Conservation (phyloP, 2,329 filamentous ascomycete species). For the Talaromyces rugulosus region DNA sequence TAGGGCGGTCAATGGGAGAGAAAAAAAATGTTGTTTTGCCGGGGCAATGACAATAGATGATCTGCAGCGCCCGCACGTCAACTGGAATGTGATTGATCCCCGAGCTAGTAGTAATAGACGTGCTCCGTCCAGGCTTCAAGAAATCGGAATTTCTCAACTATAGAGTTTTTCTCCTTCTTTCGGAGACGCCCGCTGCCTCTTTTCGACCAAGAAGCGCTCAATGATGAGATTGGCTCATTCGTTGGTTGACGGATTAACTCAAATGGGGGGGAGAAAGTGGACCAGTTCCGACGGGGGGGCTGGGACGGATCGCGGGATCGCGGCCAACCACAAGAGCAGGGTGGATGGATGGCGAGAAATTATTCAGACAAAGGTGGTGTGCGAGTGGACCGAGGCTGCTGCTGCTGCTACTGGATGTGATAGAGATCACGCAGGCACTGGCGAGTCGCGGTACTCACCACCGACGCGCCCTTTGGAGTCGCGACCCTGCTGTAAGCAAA, state of each 20-base stretch:
- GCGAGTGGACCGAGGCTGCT: constrained; percentile 10
- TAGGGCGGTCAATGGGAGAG: background rate
- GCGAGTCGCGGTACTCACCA: constrained; percentile 17
- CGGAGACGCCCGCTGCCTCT: background rate
- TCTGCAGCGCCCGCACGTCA: constrained; percentile 5
- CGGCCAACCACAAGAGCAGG: constrained; percentile 11
- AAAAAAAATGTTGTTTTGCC: constrained; percentile 2
- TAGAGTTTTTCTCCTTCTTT: background rate
- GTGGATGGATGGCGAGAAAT: background rate
- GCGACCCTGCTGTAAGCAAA: background rate
- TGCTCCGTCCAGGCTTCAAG: background rate
- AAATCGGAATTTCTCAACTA: background rate
- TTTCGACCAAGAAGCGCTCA: background rate
- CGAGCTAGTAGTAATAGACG: background rate
- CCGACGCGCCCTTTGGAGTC: background rate
- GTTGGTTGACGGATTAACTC: background rate
- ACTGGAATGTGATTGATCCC: constrained; percentile 10
- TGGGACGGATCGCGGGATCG: constrained; percentile 8
- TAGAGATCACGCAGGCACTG: constrained; percentile 26
- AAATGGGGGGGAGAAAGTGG: background rate
- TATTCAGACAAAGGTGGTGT: constrained; percentile 1
- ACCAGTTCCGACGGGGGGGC: constrained; percentile 2
- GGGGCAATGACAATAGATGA: background rate
- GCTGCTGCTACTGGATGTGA: constrained; percentile 9
- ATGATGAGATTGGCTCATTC: background rate